Conservation (phyloP, 73 alveolate genomes). For the Tetrahymena thermophila region DNA sequence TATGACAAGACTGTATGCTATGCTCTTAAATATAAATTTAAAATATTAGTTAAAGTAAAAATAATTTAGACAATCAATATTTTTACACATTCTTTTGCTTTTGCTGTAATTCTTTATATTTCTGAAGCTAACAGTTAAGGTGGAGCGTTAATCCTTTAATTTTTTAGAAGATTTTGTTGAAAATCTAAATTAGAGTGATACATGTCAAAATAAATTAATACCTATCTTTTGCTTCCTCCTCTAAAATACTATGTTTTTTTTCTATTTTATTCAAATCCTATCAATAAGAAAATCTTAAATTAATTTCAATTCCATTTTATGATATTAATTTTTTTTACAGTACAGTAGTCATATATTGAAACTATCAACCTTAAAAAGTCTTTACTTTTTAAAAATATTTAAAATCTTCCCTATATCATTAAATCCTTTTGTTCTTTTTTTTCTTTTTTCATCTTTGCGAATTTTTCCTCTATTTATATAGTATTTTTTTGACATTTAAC, state of each 20-base stretch:
- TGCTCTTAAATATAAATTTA: background rate
- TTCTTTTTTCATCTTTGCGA: background rate
- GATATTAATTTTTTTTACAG: background rate
- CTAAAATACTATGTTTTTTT: slow-evolving; percentile 18
- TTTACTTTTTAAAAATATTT: background rate
- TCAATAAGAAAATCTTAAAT: background rate
- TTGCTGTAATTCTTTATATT: slow-evolving; percentile 18
- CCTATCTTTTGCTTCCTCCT: slow-evolving; percentile 24
- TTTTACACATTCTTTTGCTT: slow-evolving; percentile 15
- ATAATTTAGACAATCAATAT: background rate
- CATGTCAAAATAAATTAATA: background rate
- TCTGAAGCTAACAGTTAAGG: slow-evolving; percentile 34
- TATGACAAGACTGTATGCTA: background rate
- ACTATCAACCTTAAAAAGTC: background rate
- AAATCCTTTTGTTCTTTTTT: background rate
- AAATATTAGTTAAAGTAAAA: background rate
- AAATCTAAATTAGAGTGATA: background rate
- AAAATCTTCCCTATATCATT: background rate
- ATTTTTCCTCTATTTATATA: background rate
- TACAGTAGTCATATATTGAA: background rate
- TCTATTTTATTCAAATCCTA: slow-evolving; percentile 20
- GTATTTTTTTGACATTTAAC: background rate
- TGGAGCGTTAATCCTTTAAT: background rate
- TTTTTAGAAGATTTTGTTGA: background rate
- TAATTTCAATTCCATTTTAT: background rate